phyloP scores from a whole-genome alignment of 257 asterid genomes.

The Solanum pimpinellifolium region DNA sequence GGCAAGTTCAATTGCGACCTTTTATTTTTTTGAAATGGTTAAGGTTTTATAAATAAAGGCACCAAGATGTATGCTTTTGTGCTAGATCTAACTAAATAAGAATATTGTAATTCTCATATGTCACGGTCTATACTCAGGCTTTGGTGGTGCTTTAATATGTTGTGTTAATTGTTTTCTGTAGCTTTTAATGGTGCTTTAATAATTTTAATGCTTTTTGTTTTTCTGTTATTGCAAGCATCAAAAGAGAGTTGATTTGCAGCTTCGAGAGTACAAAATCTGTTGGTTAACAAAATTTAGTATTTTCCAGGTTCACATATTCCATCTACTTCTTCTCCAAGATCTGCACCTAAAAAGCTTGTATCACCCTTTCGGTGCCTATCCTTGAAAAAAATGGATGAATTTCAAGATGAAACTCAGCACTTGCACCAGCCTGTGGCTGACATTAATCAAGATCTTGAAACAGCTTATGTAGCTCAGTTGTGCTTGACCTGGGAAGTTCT shows the following conservation, averaged over 20 bases:
- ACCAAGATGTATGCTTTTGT: neutral
- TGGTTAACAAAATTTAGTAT: neutral
- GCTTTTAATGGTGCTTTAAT: neutral
- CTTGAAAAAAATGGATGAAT: constrained; percentile 48
- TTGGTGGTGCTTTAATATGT: neutral
- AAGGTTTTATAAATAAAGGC: neutral
- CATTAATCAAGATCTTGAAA: constrained; percentile 67
- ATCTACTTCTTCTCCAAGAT: constrained; percentile 58
- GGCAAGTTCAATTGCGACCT: neutral
- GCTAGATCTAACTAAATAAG: neutral
- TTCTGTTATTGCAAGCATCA: neutral
- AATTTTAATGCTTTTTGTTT: neutral
- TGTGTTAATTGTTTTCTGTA: neutral
- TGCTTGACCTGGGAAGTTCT: constrained; percentile 98
- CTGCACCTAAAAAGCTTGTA: constrained; percentile 62
- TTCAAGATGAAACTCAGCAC: constrained; percentile 68
- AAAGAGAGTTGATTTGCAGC: neutral
- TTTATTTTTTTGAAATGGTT: neutral
- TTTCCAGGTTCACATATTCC: constrained; percentile 43
- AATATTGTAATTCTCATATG: neutral
- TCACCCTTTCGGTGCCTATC: constrained; percentile 85
- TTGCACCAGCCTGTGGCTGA: constrained; percentile 50
- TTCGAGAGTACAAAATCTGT: neutral
- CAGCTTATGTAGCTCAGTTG: constrained; percentile 75
- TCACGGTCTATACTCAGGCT: neutral